Evolutionary conservation across 306 rosid genomes (phyloP).

Genomic region (Clitoria ternatea): DNA sequence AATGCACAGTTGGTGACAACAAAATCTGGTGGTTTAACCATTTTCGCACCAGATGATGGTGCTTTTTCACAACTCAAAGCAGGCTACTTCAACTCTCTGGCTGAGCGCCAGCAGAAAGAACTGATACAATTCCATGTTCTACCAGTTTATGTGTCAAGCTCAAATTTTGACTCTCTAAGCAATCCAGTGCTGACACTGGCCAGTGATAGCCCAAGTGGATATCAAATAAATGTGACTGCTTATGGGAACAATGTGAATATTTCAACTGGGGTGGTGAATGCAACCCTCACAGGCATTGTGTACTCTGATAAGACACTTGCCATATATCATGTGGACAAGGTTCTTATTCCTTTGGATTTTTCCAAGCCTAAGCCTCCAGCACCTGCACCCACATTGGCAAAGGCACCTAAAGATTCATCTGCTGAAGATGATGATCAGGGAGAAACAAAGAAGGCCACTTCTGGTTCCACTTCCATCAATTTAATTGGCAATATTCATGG

Average conservation of each 20-base stretch:
- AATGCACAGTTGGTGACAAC: constrained; percentile 47
- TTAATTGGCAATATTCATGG: constrained; percentile 1
- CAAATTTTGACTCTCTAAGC: constrained; percentile 61
- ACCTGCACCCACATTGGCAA: constrained; percentile 37
- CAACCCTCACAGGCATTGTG: constrained; percentile 55
- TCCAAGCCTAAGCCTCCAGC: constrained; percentile 43
- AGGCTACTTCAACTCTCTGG: constrained; percentile 51
- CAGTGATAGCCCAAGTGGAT: constrained; percentile 40
- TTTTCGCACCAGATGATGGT: constrained; percentile 50
- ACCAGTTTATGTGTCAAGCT: constrained; percentile 44
- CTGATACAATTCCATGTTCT: constrained; percentile 57
- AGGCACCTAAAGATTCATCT: constrained; percentile 37
- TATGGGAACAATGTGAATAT: constrained; percentile 57
- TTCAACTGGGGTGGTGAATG: constrained; percentile 51
- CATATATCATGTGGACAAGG: constrained; percentile 54
- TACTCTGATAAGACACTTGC: constrained; percentile 58
- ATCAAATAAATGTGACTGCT: constrained; percentile 57
- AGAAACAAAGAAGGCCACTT: constrained; percentile 16
- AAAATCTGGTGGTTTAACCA: constrained; percentile 42
- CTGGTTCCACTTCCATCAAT: constrained; percentile 21
- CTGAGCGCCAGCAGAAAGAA: constrained; percentile 42
- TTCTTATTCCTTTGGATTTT: constrained; percentile 52
- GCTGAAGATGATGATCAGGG: constrained; percentile 24
- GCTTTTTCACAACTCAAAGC: constrained; percentile 55
- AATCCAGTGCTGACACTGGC: constrained; percentile 61